Evolutionary conservation across 805 yeast species (phyloP).

Genomic region (Zygosaccharomyces bailii): DNA sequence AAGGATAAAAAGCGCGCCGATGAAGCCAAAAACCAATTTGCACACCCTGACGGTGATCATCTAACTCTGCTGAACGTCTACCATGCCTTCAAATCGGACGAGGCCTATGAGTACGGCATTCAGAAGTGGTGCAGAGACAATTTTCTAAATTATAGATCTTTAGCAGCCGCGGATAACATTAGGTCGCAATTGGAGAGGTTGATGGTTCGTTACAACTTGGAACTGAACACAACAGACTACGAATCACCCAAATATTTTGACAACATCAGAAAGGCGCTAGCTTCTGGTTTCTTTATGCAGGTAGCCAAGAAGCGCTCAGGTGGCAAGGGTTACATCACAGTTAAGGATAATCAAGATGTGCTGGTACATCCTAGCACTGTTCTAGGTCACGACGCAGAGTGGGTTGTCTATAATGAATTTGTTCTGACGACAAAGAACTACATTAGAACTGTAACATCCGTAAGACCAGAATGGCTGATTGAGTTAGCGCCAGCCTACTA

Average conservation of each 20-base stretch:
- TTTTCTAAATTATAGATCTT: slow-evolving; percentile 77
- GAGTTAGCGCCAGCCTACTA: slow-evolving; percentile 71
- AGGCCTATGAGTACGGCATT: slow-evolving; percentile 60
- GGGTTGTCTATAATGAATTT: slow-evolving; percentile 93
- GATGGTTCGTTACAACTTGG: slow-evolving; percentile 78
- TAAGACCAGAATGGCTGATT: slow-evolving; percentile 89
- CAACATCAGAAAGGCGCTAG: slow-evolving; percentile 79
- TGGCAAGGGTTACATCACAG: slow-evolving; percentile 78
- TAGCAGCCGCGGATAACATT: slow-evolving; percentile 82
- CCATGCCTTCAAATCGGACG: slow-evolving; percentile 75
- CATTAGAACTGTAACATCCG: slow-evolving; percentile 87
- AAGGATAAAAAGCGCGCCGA: slow-evolving; percentile 86
- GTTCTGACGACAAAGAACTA: slow-evolving; percentile 91
- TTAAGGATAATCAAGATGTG: slow-evolving; percentile 95
- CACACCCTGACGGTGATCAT: slow-evolving; percentile 95
- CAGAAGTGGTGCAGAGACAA: slow-evolving; percentile 91
- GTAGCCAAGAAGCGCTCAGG: slow-evolving; percentile 90
- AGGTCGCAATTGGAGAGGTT: slow-evolving; percentile 76
- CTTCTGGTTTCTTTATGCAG: slow-evolving; percentile 97
- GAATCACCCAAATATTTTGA: slow-evolving; percentile 67
- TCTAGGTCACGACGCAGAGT: slow-evolving; percentile 81
- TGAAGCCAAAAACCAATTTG: slow-evolving; percentile 80
- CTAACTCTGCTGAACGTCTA: slow-evolving; percentile 84
- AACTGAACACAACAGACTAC: slow-evolving; percentile 62
- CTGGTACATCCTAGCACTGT: slow-evolving; percentile 91